Evolutionary conservation across 2,329 filamentous ascomycete species (phyloP).

Genomic region (Ophiostoma populinum): DNA sequence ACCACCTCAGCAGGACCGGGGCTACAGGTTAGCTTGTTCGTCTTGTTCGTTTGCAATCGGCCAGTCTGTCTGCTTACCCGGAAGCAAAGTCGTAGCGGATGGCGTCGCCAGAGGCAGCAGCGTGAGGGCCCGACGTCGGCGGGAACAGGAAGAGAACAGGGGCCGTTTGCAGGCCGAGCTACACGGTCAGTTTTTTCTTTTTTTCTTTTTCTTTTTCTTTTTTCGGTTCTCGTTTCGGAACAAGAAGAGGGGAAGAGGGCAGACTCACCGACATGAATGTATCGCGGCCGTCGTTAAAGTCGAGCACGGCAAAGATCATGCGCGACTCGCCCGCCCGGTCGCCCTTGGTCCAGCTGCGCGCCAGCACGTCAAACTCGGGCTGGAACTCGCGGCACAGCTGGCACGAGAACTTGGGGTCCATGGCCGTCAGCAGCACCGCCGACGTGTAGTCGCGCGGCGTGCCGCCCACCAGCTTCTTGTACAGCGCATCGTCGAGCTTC

Average conservation of each 20-base stretch:
- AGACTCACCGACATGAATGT: constrained; percentile 67
- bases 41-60: not conserved
- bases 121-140: constrained; percentile 67
- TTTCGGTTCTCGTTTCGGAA: no score
- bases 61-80: constrained; percentile 41
- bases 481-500: constrained; percentile 61
- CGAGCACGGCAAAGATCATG: constrained; percentile 66
- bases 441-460: constrained; percentile 70
- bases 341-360: constrained; percentile 72
- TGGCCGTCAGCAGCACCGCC: constrained; percentile 69
- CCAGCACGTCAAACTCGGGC: constrained; percentile 80
- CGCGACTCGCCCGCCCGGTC: constrained; percentile 58
- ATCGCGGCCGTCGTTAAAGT: constrained; percentile 70
- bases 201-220: not conserved
- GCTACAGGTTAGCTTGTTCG: constrained; percentile 23
- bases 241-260: no score
- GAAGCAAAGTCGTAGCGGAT: constrained; percentile 69
- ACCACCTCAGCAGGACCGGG: constrained; percentile 60
- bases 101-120: constrained; percentile 50
- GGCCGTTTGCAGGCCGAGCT: constrained; percentile 89
- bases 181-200: not conserved
- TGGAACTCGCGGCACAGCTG: constrained; percentile 79
- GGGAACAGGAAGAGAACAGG: constrained; percentile 79
- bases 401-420: constrained; percentile 71
- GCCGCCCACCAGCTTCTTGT: constrained; percentile 54